Base-by-base conservation (phyloP, 495 filamentous ascomycete genomes). In the Podospora tetraspora region DNA sequence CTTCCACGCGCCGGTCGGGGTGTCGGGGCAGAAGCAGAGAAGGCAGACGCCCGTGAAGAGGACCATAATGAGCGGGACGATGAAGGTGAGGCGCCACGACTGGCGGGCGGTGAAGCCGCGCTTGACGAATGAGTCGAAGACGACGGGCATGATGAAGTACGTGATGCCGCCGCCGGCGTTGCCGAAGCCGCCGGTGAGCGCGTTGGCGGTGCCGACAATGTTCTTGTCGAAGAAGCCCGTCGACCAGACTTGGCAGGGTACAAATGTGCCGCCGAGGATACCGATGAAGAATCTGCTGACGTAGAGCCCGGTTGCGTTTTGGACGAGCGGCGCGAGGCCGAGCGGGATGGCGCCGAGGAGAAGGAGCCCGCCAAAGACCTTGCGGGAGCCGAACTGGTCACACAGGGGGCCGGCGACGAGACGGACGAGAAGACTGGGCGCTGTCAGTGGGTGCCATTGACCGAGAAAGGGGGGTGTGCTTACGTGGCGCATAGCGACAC, bases 221-320 rank as follows among this genome's bases (percentile, higher is more conserved):
- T 92, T 96, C 82, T 96, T 97, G 81, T 98, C 94, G 73, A 95
- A 97, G 83, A 94, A 97, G 2, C 91, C 93, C 0, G 94, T 97
- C 30, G 90, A 91, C 94, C 94, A 98, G 9, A 97, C 94, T 72
- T 97, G 94, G 77, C 94, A 97, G 2, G 94, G 94, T 3, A 98
- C 94, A 70, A 98, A 98, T 6, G 86, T 86, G 0, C 90, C 94
- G 32, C 94, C 94, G 1, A 98, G 85, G 66, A 98, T 96, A 43
- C 94, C 94, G 64, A 97, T 85, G 79, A 97, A 97, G 82, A 97
- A 97, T 34, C 94, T 89, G 63, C 94, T 81, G 16, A 89, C 84
- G 63, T 93, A 87, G 25, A 97, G 84, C 0, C 94, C 91, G 1
- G 82, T 78, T 0, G 89, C 88, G 62, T 83, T 87, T 57, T 84